phyloP scores from a whole-genome alignment of 2,329 filamentous ascomycete genomes.

The Teratosphaeria viscida region DNA sequence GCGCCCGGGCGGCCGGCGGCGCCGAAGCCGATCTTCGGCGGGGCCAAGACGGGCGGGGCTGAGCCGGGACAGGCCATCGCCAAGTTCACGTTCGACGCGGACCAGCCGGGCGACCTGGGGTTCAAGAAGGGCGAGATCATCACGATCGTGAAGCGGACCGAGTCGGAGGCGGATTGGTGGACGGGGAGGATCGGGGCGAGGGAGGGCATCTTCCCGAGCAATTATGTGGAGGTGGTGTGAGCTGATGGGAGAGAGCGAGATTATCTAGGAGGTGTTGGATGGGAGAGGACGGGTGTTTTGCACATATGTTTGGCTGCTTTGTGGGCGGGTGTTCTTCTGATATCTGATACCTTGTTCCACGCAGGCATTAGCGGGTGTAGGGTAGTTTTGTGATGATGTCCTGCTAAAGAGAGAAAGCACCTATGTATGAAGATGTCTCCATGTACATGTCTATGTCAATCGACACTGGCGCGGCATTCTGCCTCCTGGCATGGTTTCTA shows the following conservation, averaged over 20 bases:
- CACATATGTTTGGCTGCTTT: neutral
- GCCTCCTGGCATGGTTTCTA: too few relatives aligned
- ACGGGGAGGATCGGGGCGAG: constrained; percentile 77
- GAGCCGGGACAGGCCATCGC: constrained; percentile 73
- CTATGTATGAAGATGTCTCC: neutral
- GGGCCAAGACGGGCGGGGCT: constrained; percentile 9
- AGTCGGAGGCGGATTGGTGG: constrained; percentile 96
- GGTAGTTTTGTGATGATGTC: neutral
- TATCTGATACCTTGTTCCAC: neutral
- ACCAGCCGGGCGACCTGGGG: constrained; percentile 81
- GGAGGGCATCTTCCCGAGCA: constrained; percentile 76
- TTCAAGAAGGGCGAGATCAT: constrained; percentile 98
- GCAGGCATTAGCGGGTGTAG: neutral
- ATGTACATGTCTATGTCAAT: too few relatives aligned
- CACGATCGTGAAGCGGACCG: constrained; percentile 86
- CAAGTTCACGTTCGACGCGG: constrained; percentile 86
- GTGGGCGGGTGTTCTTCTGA: neutral
- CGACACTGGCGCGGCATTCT: too few relatives aligned
- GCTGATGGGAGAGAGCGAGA: neutral
- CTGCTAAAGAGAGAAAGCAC: neutral
- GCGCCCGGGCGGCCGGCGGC: constrained; percentile 72
- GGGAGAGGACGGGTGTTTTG: neutral
- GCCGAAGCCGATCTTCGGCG: constrained; percentile 3
- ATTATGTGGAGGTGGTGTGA: constrained; percentile 22
- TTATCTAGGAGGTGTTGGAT: neutral